Percentiles rank a stretch among this genome's conserved stretches.
These are phyloP conservation scores for Mucor irregularis DNA, from an alignment of 371 early-diverging fungal genomes.

Conservation along the genomic window DNA sequence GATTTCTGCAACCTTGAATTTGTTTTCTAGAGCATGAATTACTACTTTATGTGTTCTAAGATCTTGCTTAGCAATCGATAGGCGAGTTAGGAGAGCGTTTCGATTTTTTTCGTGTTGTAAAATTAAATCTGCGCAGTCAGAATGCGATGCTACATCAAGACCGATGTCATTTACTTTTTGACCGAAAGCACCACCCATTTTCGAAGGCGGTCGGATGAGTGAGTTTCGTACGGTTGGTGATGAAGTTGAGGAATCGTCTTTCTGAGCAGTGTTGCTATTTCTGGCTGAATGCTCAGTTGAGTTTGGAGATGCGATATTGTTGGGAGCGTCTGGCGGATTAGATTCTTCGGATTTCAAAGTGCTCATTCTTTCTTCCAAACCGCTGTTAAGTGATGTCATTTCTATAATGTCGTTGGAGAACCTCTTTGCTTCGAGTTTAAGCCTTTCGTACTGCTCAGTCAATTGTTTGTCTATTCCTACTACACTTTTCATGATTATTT, in stretches of 20 bases:
- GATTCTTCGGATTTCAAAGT: constrained; percentile 6
- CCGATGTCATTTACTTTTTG: not conserved
- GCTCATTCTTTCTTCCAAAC: constrained; percentile 6
- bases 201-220: constrained; percentile 15
- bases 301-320: not conserved
- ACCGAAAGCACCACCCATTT: constrained; percentile 1
- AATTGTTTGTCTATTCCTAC: constrained; percentile 22
- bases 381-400: constrained; percentile 5
- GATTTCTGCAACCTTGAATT: constrained; percentile 10
- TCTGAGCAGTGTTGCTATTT: not conserved
- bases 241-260: constrained; percentile 1
- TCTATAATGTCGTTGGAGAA: constrained; percentile 21
- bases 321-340: not conserved
- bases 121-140: not conserved
- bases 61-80: constrained; percentile 19
- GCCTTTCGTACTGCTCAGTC: constrained; percentile 24
- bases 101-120: constrained; percentile 19
- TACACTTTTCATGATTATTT: constrained; percentile 17
- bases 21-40: constrained; percentile 12
- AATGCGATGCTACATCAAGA: not conserved
- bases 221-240: constrained; percentile 10
- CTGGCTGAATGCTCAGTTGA: not conserved
- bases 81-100: constrained; percentile 8
- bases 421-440: constrained; percentile 17
- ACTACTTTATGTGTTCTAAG: constrained; percentile 6